Conservation (phyloP, 768 basidiomycete genomes). For the Russula dissimulans region DNA sequence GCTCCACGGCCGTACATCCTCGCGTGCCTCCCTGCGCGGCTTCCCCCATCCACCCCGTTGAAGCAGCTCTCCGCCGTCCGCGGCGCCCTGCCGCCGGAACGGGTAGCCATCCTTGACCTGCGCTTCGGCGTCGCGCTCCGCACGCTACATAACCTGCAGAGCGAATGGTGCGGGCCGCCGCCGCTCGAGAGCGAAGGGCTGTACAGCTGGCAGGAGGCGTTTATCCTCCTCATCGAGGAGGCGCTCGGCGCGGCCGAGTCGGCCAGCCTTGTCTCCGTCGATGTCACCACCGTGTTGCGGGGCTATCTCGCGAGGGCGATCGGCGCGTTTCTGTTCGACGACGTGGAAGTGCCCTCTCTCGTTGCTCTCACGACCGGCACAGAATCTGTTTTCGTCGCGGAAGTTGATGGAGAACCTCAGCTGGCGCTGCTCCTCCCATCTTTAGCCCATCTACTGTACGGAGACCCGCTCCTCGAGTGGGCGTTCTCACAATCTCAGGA, state of each 20-base stretch:
- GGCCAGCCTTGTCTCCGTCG: slow-evolving; percentile 20
- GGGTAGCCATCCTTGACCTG: slow-evolving; percentile 41
- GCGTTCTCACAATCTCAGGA: slow-evolving; percentile 37
- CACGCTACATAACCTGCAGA: slow-evolving; percentile 60
- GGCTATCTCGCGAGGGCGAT: slow-evolving; percentile 56
- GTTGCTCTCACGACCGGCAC: slow-evolving; percentile 54
- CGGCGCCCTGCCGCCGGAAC: slow-evolving; percentile 30
- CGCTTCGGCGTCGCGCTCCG: slow-evolving; percentile 51
- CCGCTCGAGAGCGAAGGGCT: slow-evolving; percentile 25
- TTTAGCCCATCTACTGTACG: slow-evolving; percentile 53
- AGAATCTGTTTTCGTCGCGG: slow-evolving; percentile 44
- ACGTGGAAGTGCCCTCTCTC: slow-evolving; percentile 61
- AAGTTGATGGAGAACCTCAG: slow-evolving; percentile 27
- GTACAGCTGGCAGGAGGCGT: slow-evolving; percentile 73
- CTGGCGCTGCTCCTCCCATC: slow-evolving; percentile 32
- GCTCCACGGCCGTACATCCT: slow-evolving; percentile 47
- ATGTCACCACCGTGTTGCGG: slow-evolving; percentile 40
- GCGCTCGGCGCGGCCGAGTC: slow-evolving; percentile 39
- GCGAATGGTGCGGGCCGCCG: slow-evolving; percentile 66
- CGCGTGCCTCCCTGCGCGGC: slow-evolving; percentile 20
- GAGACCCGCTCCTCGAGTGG: slow-evolving; percentile 65
- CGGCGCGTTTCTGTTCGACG: slow-evolving; percentile 66
- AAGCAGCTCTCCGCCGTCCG: slow-evolving; percentile 31
- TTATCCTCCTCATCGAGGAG: slow-evolving; percentile 49
- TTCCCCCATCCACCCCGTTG: slow-evolving; percentile 19